A percentile compares a stretch with the other conserved stretches of the same genome.
These are phyloP conservation scores for Pelargonium cotyledonis DNA, from an alignment of 441 rosid species.

Conservation along the genomic window DNA sequence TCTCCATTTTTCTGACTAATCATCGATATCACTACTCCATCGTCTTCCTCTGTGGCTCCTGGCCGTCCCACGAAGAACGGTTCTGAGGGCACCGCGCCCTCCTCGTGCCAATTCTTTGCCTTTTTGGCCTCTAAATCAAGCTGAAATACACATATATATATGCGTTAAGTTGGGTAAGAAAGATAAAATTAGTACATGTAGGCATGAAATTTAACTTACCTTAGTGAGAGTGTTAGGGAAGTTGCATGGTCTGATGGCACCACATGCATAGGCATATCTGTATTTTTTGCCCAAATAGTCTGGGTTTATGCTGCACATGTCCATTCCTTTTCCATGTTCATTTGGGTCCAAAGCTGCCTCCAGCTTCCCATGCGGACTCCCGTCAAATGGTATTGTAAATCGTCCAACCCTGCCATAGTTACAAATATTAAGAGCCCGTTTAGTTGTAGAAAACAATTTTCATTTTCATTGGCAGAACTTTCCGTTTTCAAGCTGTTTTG, in stretches of 20 bases:
- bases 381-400: constrained; percentile 75
- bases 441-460: no score
- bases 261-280: constrained; percentile 86
- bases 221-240: constrained; percentile 94
- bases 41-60: constrained; percentile 78
- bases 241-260: constrained; percentile 86
- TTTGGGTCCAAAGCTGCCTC: constrained; percentile 80
- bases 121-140: constrained; percentile 64
- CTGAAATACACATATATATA: constrained; percentile 39
- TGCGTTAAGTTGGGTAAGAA: no score
- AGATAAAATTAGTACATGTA: not conserved
- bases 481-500: no score
- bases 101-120: constrained; percentile 79
- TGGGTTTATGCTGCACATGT: constrained; percentile 72
- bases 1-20: constrained; percentile 75
- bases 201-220: constrained; percentile 28
- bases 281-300: constrained; percentile 56
- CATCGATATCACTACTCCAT: constrained; percentile 83
- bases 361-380: constrained; percentile 60
- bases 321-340: not conserved
- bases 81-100: constrained; percentile 84
- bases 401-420: constrained; percentile 59
- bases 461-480: no score
- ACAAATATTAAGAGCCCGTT: not conserved
- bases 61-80: constrained; percentile 91